Evolutionary conservation across 441 rosid species (phyloP).

Genomic region (Populus tomentosa): DNA sequence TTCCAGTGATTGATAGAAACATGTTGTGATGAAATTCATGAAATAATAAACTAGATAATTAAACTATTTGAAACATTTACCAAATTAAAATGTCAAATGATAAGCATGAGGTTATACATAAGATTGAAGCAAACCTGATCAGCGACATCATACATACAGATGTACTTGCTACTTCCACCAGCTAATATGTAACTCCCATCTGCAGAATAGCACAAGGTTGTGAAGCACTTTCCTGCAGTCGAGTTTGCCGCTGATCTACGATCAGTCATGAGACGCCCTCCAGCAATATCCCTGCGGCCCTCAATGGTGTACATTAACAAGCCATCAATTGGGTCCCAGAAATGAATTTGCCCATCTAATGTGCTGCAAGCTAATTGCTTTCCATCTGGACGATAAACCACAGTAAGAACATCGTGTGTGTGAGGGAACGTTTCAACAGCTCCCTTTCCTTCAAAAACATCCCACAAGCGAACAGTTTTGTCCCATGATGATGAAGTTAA

Average conservation of each 20-base stretch:
- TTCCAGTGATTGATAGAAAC: background rate
- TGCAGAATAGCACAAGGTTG: constrained; percentile 87
- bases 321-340: constrained; percentile 96
- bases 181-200: constrained; percentile 95
- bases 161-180: constrained; percentile 94
- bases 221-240: constrained; percentile 90
- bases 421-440: constrained; percentile 82
- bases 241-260: constrained; percentile 93
- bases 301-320: constrained; percentile 86
- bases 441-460: constrained; percentile 92
- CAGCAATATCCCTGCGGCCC: constrained; percentile 96
- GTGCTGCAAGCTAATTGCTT: constrained; percentile 90
- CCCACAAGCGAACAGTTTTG: constrained; percentile 86
- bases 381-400: constrained; percentile 95
- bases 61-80: background rate
- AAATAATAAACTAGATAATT: background rate
- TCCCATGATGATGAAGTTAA: constrained; percentile 99
- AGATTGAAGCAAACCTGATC: constrained; percentile 70
- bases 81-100: background rate
- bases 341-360: constrained; percentile 91
- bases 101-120: background rate
- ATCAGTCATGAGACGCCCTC: constrained; percentile 91
- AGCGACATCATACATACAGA: constrained; percentile 92
- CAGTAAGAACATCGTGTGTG: constrained; percentile 88
- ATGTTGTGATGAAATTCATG: background rate